Evolutionary conservation across 768 basidiomycete genomes (phyloP).

Genomic region (Goffeauzyma gilvescens): DNA sequence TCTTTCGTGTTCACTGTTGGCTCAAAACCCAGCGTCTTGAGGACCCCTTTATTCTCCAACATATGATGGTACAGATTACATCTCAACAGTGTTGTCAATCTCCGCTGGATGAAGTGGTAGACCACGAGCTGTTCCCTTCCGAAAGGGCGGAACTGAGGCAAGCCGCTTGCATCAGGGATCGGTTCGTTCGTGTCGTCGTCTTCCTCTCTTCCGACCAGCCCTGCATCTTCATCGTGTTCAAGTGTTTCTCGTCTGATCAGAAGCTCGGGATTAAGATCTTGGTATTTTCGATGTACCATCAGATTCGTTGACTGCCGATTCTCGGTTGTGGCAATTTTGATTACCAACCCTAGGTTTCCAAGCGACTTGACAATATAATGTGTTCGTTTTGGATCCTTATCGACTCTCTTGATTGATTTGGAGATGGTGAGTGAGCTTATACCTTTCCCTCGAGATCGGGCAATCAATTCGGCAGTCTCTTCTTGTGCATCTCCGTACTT

Average conservation of each 20-base stretch:
- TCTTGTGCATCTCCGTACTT: no score
- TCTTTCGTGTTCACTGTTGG: background rate
- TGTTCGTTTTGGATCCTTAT: no score
- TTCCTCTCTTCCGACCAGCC: background rate
- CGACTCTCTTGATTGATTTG: no score
- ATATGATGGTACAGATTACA: slow-evolving; percentile 10
- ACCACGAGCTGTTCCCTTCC: slow-evolving; percentile 1
- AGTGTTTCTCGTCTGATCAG: no score
- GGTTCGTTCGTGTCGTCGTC: background rate
- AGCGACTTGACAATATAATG: background rate
- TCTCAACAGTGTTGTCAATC: slow-evolving; percentile 4
- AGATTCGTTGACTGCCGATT: slow-evolving; percentile 3
- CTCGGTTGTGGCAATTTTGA: slow-evolving; percentile 5
- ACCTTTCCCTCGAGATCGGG: no score
- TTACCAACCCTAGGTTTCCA: background rate
- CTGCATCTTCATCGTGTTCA: no score
- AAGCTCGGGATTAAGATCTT: slow-evolving; percentile 4
- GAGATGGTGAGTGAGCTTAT: no score
- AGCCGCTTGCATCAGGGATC: background rate
- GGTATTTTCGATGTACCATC: slow-evolving; percentile 7
- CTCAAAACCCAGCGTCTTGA: slow-evolving; percentile 4
- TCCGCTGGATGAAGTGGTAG: slow-evolving; percentile 4
- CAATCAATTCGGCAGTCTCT: no score
- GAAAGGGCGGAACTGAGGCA: slow-evolving; percentile 8
- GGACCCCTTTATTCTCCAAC: slow-evolving; percentile 8